These are phyloP conservation scores for Monosporascus ibericus DNA, from an alignment of 2,329 filamentous ascomycete genomes.

Conservation along the genomic window DNA sequence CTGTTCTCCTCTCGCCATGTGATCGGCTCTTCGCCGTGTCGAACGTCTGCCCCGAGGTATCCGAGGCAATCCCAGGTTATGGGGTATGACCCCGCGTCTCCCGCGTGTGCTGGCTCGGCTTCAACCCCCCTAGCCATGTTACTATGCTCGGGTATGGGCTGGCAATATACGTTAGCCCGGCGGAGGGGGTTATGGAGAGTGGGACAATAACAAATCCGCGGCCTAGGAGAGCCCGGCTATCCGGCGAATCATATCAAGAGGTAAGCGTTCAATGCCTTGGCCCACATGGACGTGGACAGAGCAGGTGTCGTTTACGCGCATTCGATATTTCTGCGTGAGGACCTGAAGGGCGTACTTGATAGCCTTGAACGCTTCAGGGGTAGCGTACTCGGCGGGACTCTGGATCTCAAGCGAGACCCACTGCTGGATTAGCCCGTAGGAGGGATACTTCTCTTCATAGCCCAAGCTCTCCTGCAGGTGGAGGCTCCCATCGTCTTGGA, in stretches of 20 bases:
- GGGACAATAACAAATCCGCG: slow-evolving; percentile 11
- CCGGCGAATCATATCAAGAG: slow-evolving; percentile 9
- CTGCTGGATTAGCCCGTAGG: not conserved
- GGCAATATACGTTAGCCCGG: slow-evolving; percentile 1
- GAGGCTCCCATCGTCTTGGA: not conserved
- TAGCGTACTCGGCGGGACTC: slow-evolving; percentile 5
- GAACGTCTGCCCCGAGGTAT: slow-evolving; percentile 5
- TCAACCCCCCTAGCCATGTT: not conserved
- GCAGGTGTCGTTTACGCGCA: slow-evolving; percentile 7
- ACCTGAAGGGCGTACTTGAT: slow-evolving; percentile 8
- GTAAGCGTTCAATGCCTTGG: slow-evolving; percentile 4
- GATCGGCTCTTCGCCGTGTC: slow-evolving; percentile 10
- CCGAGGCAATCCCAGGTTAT: not conserved
- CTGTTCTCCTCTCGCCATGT: slow-evolving; percentile 1
- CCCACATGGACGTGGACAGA: slow-evolving; percentile 19
- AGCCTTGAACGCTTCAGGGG: slow-evolving; percentile 4
- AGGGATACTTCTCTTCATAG: not conserved
- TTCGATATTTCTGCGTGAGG: slow-evolving; percentile 5
- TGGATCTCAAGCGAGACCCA: slow-evolving; percentile 8
- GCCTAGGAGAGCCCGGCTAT: slow-evolving; percentile 10
- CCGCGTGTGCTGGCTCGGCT: not conserved
- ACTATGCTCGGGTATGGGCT: slow-evolving; percentile 5
- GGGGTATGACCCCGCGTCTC: not conserved
- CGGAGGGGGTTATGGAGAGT: slow-evolving; percentile 9
- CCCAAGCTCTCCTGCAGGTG: not conserved